phyloP scores from a whole-genome alignment of 2,329 filamentous ascomycete genomes.

The Peltaster fructicola region DNA sequence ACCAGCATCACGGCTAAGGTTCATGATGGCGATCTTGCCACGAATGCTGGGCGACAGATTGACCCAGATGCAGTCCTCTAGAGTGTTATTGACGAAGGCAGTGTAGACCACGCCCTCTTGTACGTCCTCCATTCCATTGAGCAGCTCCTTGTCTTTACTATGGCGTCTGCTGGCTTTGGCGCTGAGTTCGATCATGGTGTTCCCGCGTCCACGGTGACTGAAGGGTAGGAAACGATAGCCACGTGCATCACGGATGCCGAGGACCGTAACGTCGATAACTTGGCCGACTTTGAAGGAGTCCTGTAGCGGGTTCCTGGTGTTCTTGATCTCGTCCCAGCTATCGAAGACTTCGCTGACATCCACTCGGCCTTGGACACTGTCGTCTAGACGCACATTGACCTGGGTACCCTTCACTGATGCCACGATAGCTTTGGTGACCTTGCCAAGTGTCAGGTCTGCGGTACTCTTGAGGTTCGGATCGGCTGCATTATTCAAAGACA shows the following conservation, averaged over 20 bases:
- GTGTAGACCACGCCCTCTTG: constrained; percentile 53
- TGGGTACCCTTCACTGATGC: constrained; percentile 81
- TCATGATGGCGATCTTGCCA: constrained; percentile 64
- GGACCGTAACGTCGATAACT: constrained; percentile 53
- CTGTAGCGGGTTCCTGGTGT: constrained; percentile 63
- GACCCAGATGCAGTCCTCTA: constrained; percentile 68
- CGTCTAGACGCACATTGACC: constrained; percentile 73
- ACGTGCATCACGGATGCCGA: constrained; percentile 77
- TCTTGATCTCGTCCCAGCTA: constrained; percentile 66
- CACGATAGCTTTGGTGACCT: constrained; percentile 56
- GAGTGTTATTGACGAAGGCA: constrained; percentile 82
- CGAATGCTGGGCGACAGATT: constrained; percentile 78
- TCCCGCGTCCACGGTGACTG: constrained; percentile 64
- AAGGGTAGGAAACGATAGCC: constrained; percentile 87
- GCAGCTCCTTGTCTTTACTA: constrained; percentile 35
- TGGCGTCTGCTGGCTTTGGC: constrained; percentile 39
- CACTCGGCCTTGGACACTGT: constrained; percentile 80
- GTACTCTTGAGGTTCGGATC: constrained; percentile 46
- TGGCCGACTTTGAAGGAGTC: constrained; percentile 54
- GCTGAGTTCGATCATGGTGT: constrained; percentile 69
- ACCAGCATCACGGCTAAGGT: constrained; percentile 74
- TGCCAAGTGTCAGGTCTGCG: constrained; percentile 60
- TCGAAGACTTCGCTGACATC: constrained; percentile 86
- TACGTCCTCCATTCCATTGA: constrained; percentile 52
- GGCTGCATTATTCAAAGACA: constrained; percentile 37